A percentile compares a stretch with the other conserved stretches of the same genome.
These are phyloP conservation scores for Geum urbanum DNA, from an alignment of 306 rosid genomes.

Conservation along the genomic window DNA sequence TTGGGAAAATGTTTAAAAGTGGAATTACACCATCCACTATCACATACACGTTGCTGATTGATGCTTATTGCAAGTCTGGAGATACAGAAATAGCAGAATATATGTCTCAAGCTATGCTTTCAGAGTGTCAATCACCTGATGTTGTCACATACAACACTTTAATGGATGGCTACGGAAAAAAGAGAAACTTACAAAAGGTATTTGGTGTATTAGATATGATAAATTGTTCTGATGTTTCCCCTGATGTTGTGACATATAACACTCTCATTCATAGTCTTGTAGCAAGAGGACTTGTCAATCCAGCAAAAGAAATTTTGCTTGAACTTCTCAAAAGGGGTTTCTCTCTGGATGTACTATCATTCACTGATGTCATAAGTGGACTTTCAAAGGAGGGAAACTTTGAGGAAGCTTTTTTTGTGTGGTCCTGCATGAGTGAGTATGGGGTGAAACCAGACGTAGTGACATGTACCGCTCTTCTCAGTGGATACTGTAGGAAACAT, in stretches of 20 bases:
- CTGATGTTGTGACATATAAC: conserved; percentile 38
- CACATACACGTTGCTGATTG: conserved; percentile 29
- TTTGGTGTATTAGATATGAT: conserved; percentile 30
- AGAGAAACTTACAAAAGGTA: conserved; percentile 34
- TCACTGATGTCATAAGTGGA: conserved; percentile 31
- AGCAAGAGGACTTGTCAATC: conserved; percentile 29
- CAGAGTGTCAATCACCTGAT: conserved; percentile 33
- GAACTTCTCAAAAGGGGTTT: conserved; percentile 38
- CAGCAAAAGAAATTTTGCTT: conserved; percentile 32
- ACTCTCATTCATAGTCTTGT: conserved; percentile 39
- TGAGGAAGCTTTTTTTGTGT: conserved; percentile 38
- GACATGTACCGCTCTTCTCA: conserved; percentile 40
- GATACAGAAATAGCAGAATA: conserved; percentile 36
- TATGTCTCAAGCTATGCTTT: conserved; percentile 24
- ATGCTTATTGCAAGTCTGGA: conserved; percentile 27
- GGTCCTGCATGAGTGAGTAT: conserved; percentile 37
- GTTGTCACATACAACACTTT: conserved; percentile 31
- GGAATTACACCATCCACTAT: conserved; percentile 32
- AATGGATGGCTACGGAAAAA: conserved; percentile 39
- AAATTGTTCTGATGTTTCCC: conserved; percentile 26
- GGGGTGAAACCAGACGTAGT: conserved; percentile 41
- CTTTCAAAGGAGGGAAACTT: conserved; percentile 34
- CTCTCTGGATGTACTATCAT: conserved; percentile 35
- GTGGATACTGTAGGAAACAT: conserved; percentile 32
- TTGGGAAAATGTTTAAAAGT: conserved; percentile 34